Evolutionary conservation across 768 basidiomycete genomes (phyloP).

Genomic region (Leccinum pellstonianum): DNA sequence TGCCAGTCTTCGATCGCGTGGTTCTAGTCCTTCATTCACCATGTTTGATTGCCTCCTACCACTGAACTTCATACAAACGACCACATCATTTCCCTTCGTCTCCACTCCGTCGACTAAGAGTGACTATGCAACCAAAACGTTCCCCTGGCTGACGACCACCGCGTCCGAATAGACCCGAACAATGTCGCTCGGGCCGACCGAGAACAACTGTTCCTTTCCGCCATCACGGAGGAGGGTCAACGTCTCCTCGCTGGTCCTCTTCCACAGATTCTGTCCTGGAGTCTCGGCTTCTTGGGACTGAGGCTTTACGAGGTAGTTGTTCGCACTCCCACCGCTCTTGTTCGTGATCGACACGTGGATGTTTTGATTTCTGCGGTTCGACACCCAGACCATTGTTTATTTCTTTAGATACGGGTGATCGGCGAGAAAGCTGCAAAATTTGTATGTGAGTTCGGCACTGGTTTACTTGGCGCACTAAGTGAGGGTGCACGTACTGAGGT

Average conservation of each 20-base stretch:
- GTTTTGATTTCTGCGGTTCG: not conserved
- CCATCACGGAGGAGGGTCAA: conserved; percentile 4
- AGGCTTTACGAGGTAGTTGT: not conserved
- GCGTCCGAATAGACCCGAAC: conserved; percentile 13
- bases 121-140: not conserved
- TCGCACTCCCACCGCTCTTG: conserved; percentile 2
- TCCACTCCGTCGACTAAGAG: not conserved
- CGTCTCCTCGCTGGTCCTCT: conserved; percentile 7
- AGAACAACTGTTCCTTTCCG: conserved; percentile 7
- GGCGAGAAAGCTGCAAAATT: not conserved
- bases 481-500: not conserved
- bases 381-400: conserved; percentile 16
- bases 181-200: conserved; percentile 13
- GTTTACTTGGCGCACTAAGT: not conserved
- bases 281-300: not conserved
- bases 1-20: too few species aligned
- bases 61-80: not conserved
- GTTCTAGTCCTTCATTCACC: too few species aligned
- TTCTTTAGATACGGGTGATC: not conserved
- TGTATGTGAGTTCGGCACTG: not conserved
- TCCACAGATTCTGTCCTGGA: conserved; percentile 6
- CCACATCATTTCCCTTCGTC: not conserved
- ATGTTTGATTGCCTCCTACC: not conserved
- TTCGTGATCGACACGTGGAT: conserved; percentile 9
- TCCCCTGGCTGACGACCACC: conserved; percentile 12